phyloP scores from a whole-genome alignment of 2,329 filamentous ascomycete species.

The Westerdykella sp. region DNA sequence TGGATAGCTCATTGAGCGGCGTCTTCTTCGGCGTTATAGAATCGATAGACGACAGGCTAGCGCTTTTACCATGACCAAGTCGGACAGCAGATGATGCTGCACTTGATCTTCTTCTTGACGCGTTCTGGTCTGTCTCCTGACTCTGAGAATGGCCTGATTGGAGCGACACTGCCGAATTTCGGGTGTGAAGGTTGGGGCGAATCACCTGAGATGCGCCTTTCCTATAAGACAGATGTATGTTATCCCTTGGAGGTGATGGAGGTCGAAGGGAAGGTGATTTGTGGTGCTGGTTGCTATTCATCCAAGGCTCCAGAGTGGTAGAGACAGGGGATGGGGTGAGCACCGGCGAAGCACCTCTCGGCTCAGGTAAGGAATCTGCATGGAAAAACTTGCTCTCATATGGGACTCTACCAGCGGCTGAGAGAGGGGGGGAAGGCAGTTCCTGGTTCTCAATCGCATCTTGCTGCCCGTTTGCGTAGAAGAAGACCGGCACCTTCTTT shows the following conservation, averaged over 20 bases:
- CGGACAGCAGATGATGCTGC: constrained; percentile 22
- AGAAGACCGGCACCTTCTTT: constrained; percentile 46
- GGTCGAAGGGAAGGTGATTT: constrained; percentile 28
- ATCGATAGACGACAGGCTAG: constrained; percentile 44
- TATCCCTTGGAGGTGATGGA: constrained; percentile 43
- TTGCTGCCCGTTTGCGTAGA: constrained; percentile 48
- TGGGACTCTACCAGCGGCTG: constrained; percentile 20
- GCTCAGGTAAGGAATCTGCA: constrained; percentile 51
- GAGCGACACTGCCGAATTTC: constrained; percentile 30
- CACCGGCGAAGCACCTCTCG: constrained; percentile 30
- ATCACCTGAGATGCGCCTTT: constrained; percentile 47
- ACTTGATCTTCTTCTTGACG: constrained; percentile 28
- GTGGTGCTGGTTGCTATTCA: constrained; percentile 10
- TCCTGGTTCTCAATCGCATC: constrained; percentile 25
- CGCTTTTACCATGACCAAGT: constrained; percentile 34
- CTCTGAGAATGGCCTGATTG: constrained; percentile 20
- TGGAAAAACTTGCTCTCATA: constrained; percentile 62
- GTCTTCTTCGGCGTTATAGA: constrained; percentile 33
- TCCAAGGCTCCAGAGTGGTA: constrained; percentile 20
- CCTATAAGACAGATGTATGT: constrained; percentile 44
- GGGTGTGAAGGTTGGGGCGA: constrained; percentile 29
- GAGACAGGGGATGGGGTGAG: constrained; percentile 26
- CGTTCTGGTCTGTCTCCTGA: constrained; percentile 17
- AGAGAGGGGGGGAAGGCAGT: constrained; percentile 33
- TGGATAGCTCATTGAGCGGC: constrained; percentile 16